Evolutionary conservation across 1,139 yeast genomes (phyloP), one percentile per base, ranked within the genome.

Genomic region (Sugiyamaella pinicola): DNA sequence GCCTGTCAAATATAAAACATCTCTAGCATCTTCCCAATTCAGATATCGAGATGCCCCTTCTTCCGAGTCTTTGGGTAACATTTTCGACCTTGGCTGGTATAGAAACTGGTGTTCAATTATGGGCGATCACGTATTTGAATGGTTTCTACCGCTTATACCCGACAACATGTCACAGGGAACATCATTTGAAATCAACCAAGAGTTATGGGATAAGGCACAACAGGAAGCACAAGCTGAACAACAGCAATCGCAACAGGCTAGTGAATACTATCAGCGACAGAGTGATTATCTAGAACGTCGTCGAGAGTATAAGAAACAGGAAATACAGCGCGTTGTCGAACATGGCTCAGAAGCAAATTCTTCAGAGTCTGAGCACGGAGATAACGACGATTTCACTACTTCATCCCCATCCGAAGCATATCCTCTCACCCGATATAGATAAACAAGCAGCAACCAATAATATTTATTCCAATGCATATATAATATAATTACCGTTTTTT

Each of bases 21-120:
- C 74, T 8, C 61, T 75, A 7, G 55, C 62, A 10, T 70, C 77
- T 18, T 76, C 78, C 15, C 61, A 69, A 4, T 75, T 70, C 61
- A 61, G 74, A 44, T 72, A 70, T 61, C 62, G 76, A 28, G 68
- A 68, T 51, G 68, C 74, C 31, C 78, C 78, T 7, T 61, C 68
- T 26, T 67, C 77, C 5, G 61, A 66, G 26, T 67, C 73, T 9
- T 61, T 78, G 13, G 86, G 84, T 1, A 88, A 93, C 68, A 76
- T 88, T 3, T 93, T 83, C 67, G 89, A 91, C 67, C 65, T 93
- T 39, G 97, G 97, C 0, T 66, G 63, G 52, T 64, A 63, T 24
- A 65, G 62, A 4, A 93, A 93, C 67, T 83, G 91, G 85, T 59
- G 66, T 17, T 75, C 78, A 13, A 79, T 88, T 1, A 85, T 93